Base-by-base conservation (phyloP, 2,329 filamentous ascomycete genomes). In the Grosmannia huntii region DNA sequence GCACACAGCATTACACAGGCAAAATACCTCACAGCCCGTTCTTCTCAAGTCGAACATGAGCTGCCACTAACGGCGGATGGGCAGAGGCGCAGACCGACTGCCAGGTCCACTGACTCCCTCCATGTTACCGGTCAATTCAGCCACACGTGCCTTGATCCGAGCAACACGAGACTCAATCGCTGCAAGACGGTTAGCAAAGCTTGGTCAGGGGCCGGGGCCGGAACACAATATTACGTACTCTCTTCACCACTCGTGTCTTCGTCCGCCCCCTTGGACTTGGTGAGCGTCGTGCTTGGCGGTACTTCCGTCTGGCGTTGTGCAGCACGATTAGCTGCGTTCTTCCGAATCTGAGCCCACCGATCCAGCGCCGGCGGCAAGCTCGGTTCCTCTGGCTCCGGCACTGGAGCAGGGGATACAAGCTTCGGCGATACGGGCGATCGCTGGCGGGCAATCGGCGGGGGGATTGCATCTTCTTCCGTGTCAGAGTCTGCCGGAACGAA, bases 161-260 rank as follows among this genome's bases (percentile, higher is more conserved):
- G 94, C 94, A 60, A 97, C 94, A 64, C 94, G 89, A 54, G 90
- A 91, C 72, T 99, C 94, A 67, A 97, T 97, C 41, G 91, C 90
- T 95, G 64, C n/a, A 57, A 53, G 14, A 49, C 50, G 55, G 69
- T 68, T 69, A 69, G 65, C 56, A 56, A 52, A 31, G n/a, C n/a
- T 25, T 27, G 27, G 23, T 23, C 5, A 19, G 41, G 41, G 4
- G 6, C 56, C 64, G 55, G 12, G 57, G 14, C 19, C 19, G 27
- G 1, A 14, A 25, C n/a, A 25, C 12, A 5, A 12, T 21, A 12
- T 16, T 27, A 85, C 88, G 81, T 77, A 90, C 87, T 94, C 78
- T 96, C 92, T 79, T 97, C 92, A 58, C 89, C 90, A 68, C 88
- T 95, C n/a, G 89, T 94, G 65, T 95, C 90, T 66, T 94, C 90